These are phyloP conservation scores for Coemansia sp. DNA, from an alignment of 192 early-diverging fungal species.

Conservation along the genomic window DNA sequence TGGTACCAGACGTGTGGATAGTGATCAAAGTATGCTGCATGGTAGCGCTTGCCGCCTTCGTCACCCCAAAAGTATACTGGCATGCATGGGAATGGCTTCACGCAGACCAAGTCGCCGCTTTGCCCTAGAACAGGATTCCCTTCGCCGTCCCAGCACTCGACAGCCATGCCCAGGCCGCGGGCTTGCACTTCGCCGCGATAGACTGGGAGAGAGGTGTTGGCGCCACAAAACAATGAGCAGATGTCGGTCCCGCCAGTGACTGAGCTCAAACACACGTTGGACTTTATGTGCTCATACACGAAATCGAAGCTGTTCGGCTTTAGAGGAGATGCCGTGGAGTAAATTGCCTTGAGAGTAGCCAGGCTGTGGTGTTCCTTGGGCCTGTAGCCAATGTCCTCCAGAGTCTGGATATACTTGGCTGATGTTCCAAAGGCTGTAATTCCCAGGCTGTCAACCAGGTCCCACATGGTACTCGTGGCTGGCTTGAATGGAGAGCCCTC, in stretches of 20 bases:
- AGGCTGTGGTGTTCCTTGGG: slow-evolving; percentile 68
- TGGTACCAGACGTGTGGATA: slow-evolving; percentile 92
- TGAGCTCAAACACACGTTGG: slow-evolving; percentile 82
- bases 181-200: slow-evolving; percentile 95
- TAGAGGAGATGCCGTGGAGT: slow-evolving; percentile 93
- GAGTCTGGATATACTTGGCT: slow-evolving; percentile 91
- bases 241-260: slow-evolving; percentile 99
- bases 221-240: slow-evolving; percentile 91
- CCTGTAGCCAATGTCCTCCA: slow-evolving; percentile 70
- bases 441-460: slow-evolving; percentile 69
- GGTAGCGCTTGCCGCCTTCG: slow-evolving; percentile 70
- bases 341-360: slow-evolving; percentile 67
- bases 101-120: slow-evolving; percentile 91
- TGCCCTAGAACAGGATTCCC: slow-evolving; percentile 63
- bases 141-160: slow-evolving; percentile 83
- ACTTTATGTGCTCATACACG: slow-evolving; percentile 82
- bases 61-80: slow-evolving; percentile 95
- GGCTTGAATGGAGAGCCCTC: slow-evolving; percentile 96
- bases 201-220: slow-evolving; percentile 85
- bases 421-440: slow-evolving; percentile 91
- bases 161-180: slow-evolving; percentile 87
- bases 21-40: slow-evolving; percentile 82
- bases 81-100: slow-evolving; percentile 94
- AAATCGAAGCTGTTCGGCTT: slow-evolving; percentile 91
- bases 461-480: slow-evolving; percentile 70